Conservation (phyloP, 352 stramenopile species). For the Aphanomyces astaci region DNA sequence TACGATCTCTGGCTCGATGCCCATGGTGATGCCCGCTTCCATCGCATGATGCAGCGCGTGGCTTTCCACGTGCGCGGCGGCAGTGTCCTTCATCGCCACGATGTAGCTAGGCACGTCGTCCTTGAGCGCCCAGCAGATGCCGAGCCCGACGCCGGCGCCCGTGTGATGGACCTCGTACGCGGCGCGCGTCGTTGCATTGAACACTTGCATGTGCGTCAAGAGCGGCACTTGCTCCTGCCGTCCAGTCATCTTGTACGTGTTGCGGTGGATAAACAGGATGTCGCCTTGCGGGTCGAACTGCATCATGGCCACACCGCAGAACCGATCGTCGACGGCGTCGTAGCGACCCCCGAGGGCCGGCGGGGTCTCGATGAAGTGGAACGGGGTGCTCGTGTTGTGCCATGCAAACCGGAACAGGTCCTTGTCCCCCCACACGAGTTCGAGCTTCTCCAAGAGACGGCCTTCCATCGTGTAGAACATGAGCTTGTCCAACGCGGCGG, state of each 20-base stretch:
- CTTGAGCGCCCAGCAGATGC: neutral
- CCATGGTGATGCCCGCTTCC: conserved; percentile 15
- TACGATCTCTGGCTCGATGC: conserved; percentile 3
- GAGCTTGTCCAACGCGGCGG: conserved; percentile 42
- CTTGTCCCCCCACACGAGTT: conserved; percentile 67
- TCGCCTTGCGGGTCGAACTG: conserved; percentile 43
- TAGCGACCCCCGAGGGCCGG: conserved; percentile 41
- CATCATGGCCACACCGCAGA: conserved; percentile 69
- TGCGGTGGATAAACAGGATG: conserved; percentile 59
- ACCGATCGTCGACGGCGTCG: conserved; percentile 39
- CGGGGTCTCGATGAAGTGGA: conserved; percentile 50
- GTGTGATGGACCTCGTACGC: conserved; percentile 37
- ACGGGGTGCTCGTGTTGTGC: conserved; percentile 52
- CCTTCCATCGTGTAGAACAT: conserved; percentile 51
- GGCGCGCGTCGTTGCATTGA: conserved; percentile 31
- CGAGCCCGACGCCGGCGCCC: neutral
- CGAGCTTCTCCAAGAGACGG: conserved; percentile 36
- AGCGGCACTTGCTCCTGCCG: conserved; percentile 37
- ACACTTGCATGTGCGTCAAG: conserved; percentile 59
- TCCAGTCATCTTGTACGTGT: conserved; percentile 54
- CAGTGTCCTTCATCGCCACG: neutral
- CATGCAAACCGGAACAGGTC: conserved; percentile 72
- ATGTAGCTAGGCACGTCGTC: conserved; percentile 9
- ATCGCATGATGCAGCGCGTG: conserved; percentile 16
- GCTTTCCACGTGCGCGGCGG: neutral